phyloP scores from a whole-genome alignment of 139 green algal species.

The Coelastrella sp. region DNA sequence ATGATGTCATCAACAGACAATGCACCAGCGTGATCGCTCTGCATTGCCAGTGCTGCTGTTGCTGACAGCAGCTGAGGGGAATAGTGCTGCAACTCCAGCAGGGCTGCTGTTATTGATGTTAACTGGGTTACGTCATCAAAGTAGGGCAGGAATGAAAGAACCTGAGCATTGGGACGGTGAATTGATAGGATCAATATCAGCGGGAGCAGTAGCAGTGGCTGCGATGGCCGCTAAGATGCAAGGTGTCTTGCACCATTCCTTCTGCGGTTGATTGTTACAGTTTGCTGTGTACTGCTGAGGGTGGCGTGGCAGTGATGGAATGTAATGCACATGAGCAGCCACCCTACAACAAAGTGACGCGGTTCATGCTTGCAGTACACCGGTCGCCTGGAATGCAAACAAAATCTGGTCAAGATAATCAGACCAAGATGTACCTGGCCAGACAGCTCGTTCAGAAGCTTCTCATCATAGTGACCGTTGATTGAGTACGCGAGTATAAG shows the following conservation, averaged over 20 bases:
- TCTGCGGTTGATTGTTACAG: no score
- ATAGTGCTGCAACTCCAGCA: slow-evolving; percentile 48
- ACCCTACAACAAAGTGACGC: no score
- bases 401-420: no score
- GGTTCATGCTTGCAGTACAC: no score
- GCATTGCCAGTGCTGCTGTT: neutral
- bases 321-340: no score
- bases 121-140: neutral
- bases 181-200: neutral
- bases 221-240: no score
- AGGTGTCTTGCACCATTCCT: no score
- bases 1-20: slow-evolving; percentile 1
- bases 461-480: slow-evolving; percentile 31
- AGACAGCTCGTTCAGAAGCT: slow-evolving; percentile 25
- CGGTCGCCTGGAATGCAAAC: no score
- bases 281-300: no score
- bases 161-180: slow-evolving; percentile 1
- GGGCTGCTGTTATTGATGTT: neutral
- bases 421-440: neutral
- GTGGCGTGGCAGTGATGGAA: neutral
- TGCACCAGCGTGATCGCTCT: neutral
- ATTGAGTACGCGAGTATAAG: neutral
- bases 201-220: neutral
- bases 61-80: slow-evolving; percentile 3
- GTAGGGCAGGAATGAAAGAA: neutral